phyloP scores from a whole-genome alignment of 805 yeast genomes.

The Wickerhamomyces strasburgensis region DNA sequence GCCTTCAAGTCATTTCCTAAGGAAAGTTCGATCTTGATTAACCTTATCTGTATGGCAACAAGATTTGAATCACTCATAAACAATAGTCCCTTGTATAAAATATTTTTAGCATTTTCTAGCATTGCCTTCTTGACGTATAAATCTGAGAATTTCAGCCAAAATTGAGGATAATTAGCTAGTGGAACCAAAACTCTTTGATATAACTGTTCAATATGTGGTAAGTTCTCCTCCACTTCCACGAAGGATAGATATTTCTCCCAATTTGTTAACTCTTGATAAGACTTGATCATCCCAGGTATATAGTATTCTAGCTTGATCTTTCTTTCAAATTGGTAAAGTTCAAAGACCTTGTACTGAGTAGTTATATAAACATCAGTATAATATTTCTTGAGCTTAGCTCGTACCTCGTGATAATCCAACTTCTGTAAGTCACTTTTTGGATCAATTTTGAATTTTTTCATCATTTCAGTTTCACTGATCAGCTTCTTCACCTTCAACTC shows the following conservation, averaged over 20 bases:
- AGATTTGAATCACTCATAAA: conserved; percentile 21
- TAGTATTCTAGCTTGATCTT: conserved; percentile 34
- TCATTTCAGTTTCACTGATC: conserved; percentile 16
- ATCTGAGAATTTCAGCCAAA: conserved; percentile 49
- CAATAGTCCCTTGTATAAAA: conserved; percentile 33
- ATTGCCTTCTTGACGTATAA: conserved; percentile 31
- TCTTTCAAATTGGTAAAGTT: conserved; percentile 46
- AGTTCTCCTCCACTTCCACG: conserved; percentile 34
- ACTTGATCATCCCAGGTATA: conserved; percentile 28
- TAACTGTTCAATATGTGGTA: conserved; percentile 22
- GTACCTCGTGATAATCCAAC: conserved; percentile 25
- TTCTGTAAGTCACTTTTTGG: conserved; percentile 4
- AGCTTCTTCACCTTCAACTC: conserved; percentile 9
- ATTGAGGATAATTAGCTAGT: conserved; percentile 38
- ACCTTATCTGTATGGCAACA: conserved; percentile 29
- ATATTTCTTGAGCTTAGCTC: conserved; percentile 38
- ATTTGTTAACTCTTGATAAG: conserved; percentile 43
- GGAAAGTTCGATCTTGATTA: conserved; percentile 41
- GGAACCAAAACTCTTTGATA: conserved; percentile 47
- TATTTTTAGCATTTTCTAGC: conserved; percentile 33
- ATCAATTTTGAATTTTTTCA: conserved; percentile 19
- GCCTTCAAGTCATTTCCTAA: conserved; percentile 36
- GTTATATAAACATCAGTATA: conserved; percentile 51
- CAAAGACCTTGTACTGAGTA: conserved; percentile 48
- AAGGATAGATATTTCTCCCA: conserved; percentile 59